Conservation (phyloP, 225 moss, liverwort and hornwort species). For the Marchantia paleacea region DNA sequence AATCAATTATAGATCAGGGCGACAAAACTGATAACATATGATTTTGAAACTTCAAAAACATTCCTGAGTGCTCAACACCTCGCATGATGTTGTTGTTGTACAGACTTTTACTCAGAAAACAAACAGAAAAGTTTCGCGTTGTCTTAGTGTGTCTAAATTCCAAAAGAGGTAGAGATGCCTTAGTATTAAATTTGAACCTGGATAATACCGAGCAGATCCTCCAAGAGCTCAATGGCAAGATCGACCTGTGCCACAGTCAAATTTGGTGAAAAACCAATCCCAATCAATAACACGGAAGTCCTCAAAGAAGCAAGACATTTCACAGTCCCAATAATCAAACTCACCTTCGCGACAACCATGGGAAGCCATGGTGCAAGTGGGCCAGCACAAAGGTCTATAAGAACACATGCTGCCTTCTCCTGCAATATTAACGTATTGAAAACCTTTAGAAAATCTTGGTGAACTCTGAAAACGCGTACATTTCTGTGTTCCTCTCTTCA, state of each 20-base stretch:
- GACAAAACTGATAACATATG: background rate
- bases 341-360: slow-evolving; percentile 88
- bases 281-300: background rate
- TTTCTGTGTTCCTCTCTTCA: background rate
- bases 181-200: slow-evolving; percentile 49
- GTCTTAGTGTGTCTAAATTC: background rate
- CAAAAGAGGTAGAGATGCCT: background rate
- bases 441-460: background rate
- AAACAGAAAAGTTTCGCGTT: background rate
- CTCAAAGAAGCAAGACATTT: background rate
- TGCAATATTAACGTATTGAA: slow-evolving; percentile 37
- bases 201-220: slow-evolving; percentile 75
- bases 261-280: background rate
- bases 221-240: slow-evolving; percentile 84
- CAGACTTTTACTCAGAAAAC: background rate
- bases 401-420: slow-evolving; percentile 95
- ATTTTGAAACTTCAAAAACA: too few relatives aligned
- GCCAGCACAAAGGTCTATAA: slow-evolving; percentile 89
- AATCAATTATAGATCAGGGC: slow-evolving; percentile 34
- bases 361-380: slow-evolving; percentile 89
- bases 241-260: slow-evolving; percentile 53
- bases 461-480: background rate
- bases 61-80: too few relatives aligned
- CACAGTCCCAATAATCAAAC: background rate
- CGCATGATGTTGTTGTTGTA: too few relatives aligned